These are phyloP conservation scores for Trematosphaeria pertusa DNA, from an alignment of 2,329 filamentous ascomycete species.

Conservation along the genomic window DNA sequence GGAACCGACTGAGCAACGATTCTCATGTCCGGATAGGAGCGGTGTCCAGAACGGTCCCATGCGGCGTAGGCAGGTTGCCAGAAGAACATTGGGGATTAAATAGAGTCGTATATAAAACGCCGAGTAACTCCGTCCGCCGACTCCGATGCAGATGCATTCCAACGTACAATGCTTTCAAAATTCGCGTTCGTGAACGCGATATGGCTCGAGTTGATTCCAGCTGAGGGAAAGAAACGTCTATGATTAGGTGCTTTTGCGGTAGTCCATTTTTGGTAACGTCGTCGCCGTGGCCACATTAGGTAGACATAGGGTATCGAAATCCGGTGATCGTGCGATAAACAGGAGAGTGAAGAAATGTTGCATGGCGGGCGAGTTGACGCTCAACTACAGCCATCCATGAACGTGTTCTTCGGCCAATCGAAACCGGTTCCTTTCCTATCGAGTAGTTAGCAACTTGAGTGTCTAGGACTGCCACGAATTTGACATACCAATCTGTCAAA, in stretches of 20 bases:
- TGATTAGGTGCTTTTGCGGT: constrained; percentile 38
- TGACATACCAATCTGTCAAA: constrained; percentile 66
- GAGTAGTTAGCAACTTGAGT: constrained; percentile 15
- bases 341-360: constrained; percentile 5
- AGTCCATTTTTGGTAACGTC: constrained; percentile 34
- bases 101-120: constrained; percentile 25
- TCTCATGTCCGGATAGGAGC: constrained; percentile 1
- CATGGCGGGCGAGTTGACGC: constrained; percentile 11
- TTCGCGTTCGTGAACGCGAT: constrained; percentile 11
- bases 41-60: constrained; percentile 7
- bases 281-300: constrained; percentile 36
- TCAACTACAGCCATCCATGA: constrained; percentile 66
- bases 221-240: constrained; percentile 35
- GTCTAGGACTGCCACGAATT: neutral
- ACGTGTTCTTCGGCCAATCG: constrained; percentile 66
- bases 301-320: constrained; percentile 24
- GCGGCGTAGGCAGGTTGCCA: neutral
- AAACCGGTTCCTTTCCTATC: constrained; percentile 59
- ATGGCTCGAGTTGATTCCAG: constrained; percentile 9
- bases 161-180: constrained; percentile 24
- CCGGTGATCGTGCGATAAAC: constrained; percentile 17
- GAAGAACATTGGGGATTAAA: constrained; percentile 16
- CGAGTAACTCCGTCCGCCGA: constrained; percentile 20
- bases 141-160: constrained; percentile 33
- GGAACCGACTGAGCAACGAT: neutral